Base-by-base conservation (phyloP, 2,329 filamentous ascomycete species). In the Kalmusia sp. region DNA sequence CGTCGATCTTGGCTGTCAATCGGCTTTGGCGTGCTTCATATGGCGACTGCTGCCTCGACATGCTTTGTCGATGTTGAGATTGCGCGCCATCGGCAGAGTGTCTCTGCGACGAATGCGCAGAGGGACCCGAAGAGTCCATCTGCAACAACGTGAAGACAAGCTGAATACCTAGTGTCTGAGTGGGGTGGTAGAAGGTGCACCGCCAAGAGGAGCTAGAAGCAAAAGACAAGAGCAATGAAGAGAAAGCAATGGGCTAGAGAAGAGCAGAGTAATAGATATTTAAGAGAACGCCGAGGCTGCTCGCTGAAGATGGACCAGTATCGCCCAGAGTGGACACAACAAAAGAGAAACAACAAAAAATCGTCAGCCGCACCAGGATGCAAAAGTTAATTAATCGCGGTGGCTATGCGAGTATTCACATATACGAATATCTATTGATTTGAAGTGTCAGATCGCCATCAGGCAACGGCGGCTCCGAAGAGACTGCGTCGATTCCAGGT, bases 1-100 rank as follows among this genome's bases (percentile, higher is more conserved):
- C 64, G 31, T 65, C 58, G 19, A 68, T 66, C 49, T 65, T 63
- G 44, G 52, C 51, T 27, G 59, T 62, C 31, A 60, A 39, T 39
- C 37, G 37, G 21, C 21, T 51, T 5, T 60, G 58, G 12, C 62
- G 38, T 5, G 38, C 24, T 22, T 52, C 44, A 19, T 52, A 38
- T 21, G 40, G n/a, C n/a, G 41, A 55, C 4, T 35, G 35, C 28
- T 40, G 34, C 34, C 34, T 17, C 15, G 34, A 37, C 34, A 37
- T 47, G 37, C 37, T 39, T 14, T 37, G 37, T 11, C 48, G 47
- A 27, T 51, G 7, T 11, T 48, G 30, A 9, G 43, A 47, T n/a
- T 21, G 33, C 22, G 38, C 8, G 8, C 15, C 39, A 8, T 51
- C 39, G 12, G 40, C 3, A 9, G 49, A 52, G n/a, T 39, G 48